A percentile compares a stretch with the other conserved stretches of the same genome.
phyloP scores from a whole-genome alignment of 2,329 filamentous ascomycete genomes.

The Colletotrichum magnum region DNA sequence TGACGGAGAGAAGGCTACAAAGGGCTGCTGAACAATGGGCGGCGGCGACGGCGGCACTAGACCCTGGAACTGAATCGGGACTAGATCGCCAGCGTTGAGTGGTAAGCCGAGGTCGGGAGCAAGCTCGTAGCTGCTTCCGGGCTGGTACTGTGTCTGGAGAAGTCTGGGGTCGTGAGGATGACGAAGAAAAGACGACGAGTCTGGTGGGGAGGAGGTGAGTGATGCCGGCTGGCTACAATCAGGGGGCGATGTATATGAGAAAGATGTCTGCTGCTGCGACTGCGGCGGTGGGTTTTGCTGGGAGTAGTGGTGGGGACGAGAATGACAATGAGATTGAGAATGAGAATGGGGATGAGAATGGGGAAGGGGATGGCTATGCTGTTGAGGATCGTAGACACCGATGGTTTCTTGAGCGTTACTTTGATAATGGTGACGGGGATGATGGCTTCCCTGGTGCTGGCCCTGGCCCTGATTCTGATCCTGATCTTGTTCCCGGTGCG shows the following conservation, averaged over 20 bases:
- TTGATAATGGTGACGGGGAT: background rate
- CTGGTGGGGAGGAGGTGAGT: slow-evolving; percentile 12
- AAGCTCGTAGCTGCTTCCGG: slow-evolving; percentile 11
- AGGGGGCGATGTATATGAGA: background rate
- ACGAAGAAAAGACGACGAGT: slow-evolving; percentile 27
- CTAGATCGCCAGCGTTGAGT: slow-evolving; percentile 20
- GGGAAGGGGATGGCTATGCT: slow-evolving; percentile 1
- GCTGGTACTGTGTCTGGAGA: slow-evolving; percentile 36
- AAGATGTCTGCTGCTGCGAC: slow-evolving; percentile 1
- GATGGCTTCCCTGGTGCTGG: background rate
- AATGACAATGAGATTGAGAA: no score
- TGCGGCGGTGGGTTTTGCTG: background rate
- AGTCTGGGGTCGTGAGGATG: slow-evolving; percentile 41
- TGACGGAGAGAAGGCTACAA: slow-evolving; percentile 15
- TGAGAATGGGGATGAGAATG: slow-evolving; percentile 2
- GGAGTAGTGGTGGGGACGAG: background rate
- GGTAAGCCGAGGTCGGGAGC: slow-evolving; percentile 16
- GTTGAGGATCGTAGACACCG: background rate
- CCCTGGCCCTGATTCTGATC: background rate
- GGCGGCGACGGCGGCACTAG: background rate
- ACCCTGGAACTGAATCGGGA: slow-evolving; percentile 25
- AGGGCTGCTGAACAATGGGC: slow-evolving; percentile 7
- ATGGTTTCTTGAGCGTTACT: background rate
- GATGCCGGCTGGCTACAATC: slow-evolving; percentile 7
- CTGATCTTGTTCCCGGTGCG: background rate